Base-by-base conservation (phyloP, 192 early-diverging fungal species). In the Globomyces pollinis-pini region DNA sequence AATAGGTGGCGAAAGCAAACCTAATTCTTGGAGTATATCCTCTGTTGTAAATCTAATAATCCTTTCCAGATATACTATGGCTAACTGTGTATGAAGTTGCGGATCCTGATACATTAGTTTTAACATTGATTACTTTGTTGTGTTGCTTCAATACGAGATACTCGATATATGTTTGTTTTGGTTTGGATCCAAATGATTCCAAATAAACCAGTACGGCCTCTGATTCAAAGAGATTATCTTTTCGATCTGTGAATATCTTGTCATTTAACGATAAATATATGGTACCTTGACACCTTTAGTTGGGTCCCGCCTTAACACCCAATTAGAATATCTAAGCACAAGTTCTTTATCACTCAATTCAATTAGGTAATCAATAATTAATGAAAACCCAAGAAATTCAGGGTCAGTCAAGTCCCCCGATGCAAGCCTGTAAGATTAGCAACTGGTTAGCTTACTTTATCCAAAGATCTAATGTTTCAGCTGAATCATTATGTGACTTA, bases 401-500 rank as follows among this genome's bases (percentile, higher is more conserved):
- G 50, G 45, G 50, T 87, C 86, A 15, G 53, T 29, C 3, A 81
- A 47, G 50, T 84, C 76, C 5, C 73, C 64, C 0, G 56, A 50
- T 21, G 75, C 62, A 15, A 90, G 69, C 30, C 44, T 47, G n/a
- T 21, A 7, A 26, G 5, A 28, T 47, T 28, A 26, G 11, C 6
- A 26, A 5, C 23, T 12, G 15, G n/a, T n/a, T n/a, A n/a, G n/a
- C n/a, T 42, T 47, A 47, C 44, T 81, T 70, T 51, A 70, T 74
- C 85, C 84, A 87, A 9, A 86, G 63, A 18, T 84, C 80, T 45
- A 91, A 63, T 2, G 72, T 63, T 20, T 79, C 71, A 32, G 68
- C 55, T 18, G 58, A 64, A 44, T 72, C 57, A 32, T 69, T 68
- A 11, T 68, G 72, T 1, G 60, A 44, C 70, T 86, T 81, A 45